These are phyloP conservation scores for Solanum hybrid DNA, from an alignment of 305 asterid genomes.

Conservation along the genomic window DNA sequence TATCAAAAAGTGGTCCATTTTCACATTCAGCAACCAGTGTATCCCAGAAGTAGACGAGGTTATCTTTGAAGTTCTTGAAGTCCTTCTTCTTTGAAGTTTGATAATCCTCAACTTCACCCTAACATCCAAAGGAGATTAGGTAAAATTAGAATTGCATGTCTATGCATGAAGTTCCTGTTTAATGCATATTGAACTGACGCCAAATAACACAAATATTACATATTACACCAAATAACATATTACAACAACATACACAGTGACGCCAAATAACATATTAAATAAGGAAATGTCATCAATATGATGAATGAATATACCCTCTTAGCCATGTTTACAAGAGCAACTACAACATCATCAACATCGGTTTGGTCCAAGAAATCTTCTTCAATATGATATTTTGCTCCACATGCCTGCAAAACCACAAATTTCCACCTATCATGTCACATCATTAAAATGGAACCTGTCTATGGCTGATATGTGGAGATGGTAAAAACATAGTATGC, in stretches of 20 bases:
- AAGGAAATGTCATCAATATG: background rate
- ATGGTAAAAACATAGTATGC: background rate
- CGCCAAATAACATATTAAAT: too few species aligned
- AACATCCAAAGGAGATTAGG: conserved; percentile 26
- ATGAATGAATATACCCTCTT: conserved; percentile 57
- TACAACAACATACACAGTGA: background rate
- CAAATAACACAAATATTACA: too few species aligned
- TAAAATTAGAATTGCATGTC: conserved; percentile 11
- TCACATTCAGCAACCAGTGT: conserved; percentile 86
- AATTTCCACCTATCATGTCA: background rate
- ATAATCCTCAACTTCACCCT: conserved; percentile 93
- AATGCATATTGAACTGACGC: background rate
- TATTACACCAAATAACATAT: background rate
- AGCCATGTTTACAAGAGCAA: conserved; percentile 81
- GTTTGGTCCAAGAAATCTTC: conserved; percentile 69
- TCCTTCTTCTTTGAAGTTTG: conserved; percentile 85
- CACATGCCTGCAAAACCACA: conserved; percentile 63
- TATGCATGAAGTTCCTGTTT: background rate
- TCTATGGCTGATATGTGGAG: background rate
- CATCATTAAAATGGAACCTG: background rate
- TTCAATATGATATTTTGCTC: conserved; percentile 60
- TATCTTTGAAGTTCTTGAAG: conserved; percentile 85
- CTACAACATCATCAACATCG: conserved; percentile 87
- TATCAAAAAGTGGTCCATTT: conserved; percentile 83
- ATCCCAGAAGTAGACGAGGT: conserved; percentile 77